phyloP scores from a whole-genome alignment of 2,329 filamentous ascomycete species.

The Pyrenochaeta sp. region DNA sequence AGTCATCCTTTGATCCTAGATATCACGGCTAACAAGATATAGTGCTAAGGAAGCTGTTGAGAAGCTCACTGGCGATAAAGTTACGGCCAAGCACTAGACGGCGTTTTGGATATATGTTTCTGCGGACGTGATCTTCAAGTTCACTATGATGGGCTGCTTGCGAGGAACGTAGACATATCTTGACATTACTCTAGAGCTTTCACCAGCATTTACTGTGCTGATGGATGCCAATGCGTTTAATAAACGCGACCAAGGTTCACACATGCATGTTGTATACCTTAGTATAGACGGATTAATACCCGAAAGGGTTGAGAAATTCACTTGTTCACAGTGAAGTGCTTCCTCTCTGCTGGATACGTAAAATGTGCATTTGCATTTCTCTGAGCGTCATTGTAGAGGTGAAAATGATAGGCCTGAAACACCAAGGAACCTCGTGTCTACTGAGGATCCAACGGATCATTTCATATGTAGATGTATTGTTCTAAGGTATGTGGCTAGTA shows the following conservation, averaged over 20 bases:
- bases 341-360: background rate
- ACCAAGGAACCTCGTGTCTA: too few species aligned
- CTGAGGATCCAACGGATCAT: too few species aligned
- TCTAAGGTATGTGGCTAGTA: too few species aligned
- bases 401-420: too few species aligned
- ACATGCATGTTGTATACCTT: background rate
- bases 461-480: too few species aligned
- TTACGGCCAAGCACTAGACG: slow-evolving; percentile 71
- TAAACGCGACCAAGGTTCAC: background rate
- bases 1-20: background rate
- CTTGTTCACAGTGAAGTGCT: background rate
- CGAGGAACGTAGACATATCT: slow-evolving; percentile 1
- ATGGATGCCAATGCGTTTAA: background rate
- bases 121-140: slow-evolving; percentile 7
- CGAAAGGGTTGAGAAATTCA: slow-evolving; percentile 2
- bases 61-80: slow-evolving; percentile 69
- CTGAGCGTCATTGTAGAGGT: too few species aligned
- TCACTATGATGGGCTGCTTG: background rate
- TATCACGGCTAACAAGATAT: slow-evolving; percentile 31
- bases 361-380: too few species aligned
- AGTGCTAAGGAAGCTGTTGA: slow-evolving; percentile 72
- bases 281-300: slow-evolving; percentile 9
- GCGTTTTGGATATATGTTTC: slow-evolving; percentile 26
- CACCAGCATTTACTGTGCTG: background rate
- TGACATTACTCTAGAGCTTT: background rate